Evolutionary conservation across 805 yeast genomes (phyloP).

Genomic region (Teunomyces pallodes): DNA sequence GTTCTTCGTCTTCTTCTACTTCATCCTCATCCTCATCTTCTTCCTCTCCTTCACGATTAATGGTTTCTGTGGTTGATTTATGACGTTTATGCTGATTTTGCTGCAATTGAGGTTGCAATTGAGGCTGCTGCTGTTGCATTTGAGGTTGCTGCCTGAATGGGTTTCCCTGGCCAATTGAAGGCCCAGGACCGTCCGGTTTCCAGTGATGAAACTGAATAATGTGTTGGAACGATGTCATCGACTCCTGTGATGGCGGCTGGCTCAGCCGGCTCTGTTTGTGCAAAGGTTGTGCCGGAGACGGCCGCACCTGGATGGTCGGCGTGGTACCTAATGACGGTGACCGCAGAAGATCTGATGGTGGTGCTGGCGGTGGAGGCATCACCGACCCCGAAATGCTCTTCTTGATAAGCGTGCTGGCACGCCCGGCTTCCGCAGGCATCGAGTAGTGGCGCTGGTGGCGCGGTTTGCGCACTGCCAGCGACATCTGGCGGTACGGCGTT

Average conservation of each 20-base stretch:
- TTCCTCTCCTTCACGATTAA: not conserved
- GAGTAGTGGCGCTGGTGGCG: conserved; percentile 43
- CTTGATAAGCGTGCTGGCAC: not conserved
- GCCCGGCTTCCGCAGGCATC: conserved; percentile 33
- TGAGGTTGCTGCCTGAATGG: conserved; percentile 9
- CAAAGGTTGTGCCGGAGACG: conserved; percentile 41
- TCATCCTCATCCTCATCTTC: not conserved
- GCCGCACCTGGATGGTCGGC: conserved; percentile 40
- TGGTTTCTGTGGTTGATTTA: conserved; percentile 25
- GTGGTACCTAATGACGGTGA: conserved; percentile 24
- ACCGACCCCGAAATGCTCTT: not conserved
- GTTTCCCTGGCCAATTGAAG: conserved; percentile 7
- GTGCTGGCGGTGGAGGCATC: conserved; percentile 1
- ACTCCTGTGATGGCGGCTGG: conserved; percentile 39
- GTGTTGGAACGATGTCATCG: conserved; percentile 48
- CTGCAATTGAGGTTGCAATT: conserved; percentile 1
- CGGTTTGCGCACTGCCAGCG: conserved; percentile 9
- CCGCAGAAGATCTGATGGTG: conserved; percentile 4
- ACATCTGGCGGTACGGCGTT: conserved; percentile 28
- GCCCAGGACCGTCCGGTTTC: conserved; percentile 42
- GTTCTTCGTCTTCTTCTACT: conserved; percentile 7
- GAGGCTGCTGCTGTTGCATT: conserved; percentile 5
- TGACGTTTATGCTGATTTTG: conserved; percentile 34
- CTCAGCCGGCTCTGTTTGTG: conserved; percentile 28
- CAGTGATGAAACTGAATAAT: conserved; percentile 58